Percentiles rank a stretch among this genome's conserved stretches.
Conservation (phyloP, 441 rosid species). For the Metrosideros polymorpha region DNA sequence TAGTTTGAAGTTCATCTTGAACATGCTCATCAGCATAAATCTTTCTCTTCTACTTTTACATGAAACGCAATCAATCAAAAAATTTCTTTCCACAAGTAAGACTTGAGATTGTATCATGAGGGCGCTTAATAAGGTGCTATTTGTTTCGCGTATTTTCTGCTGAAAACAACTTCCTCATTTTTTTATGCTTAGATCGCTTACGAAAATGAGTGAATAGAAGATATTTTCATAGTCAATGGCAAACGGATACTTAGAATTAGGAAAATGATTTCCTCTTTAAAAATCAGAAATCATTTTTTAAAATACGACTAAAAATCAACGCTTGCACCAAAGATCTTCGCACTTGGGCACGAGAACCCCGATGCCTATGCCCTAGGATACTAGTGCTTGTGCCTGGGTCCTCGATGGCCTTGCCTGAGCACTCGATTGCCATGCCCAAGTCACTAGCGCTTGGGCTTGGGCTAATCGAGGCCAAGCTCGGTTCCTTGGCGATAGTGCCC, state of each 20-base stretch:
- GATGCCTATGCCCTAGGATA: neutral
- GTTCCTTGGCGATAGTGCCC: accelerated
- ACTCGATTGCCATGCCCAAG: neutral
- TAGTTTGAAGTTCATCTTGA: neutral
- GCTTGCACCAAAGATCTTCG: neutral
- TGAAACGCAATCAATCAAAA: neutral
- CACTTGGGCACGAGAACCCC: neutral
- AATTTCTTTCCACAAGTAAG: neutral
- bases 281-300: neutral
- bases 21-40: neutral
- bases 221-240: neutral
- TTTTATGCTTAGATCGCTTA: neutral
- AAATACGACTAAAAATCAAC: neutral
- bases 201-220: neutral
- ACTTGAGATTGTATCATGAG: neutral
- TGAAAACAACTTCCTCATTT: neutral
- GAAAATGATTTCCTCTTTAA: neutral
- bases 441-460: neutral
- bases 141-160: neutral
- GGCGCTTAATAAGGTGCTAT: neutral
- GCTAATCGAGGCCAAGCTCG: neutral
- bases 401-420: accelerated
- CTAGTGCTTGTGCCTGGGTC: neutral
- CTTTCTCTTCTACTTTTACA: neutral
- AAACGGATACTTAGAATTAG: neutral